Evolutionary conservation across 2,329 filamentous ascomycete genomes (phyloP).

Genomic region (Trichoderma brevicompactum): DNA sequence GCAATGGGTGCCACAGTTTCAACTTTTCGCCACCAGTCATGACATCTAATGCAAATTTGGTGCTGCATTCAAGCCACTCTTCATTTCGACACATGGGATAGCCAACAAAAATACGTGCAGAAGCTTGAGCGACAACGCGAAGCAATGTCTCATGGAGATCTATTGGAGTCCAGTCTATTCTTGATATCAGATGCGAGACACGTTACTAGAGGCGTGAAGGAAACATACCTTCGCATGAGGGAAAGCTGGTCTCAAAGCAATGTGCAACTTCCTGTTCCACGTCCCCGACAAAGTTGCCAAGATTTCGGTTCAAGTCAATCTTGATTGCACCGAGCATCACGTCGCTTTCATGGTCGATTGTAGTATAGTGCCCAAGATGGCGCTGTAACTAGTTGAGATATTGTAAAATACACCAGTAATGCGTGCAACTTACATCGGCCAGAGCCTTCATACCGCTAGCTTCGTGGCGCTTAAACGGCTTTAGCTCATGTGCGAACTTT

Average conservation of each 20-base stretch:
- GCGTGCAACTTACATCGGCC: not conserved
- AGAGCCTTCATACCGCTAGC: constrained; percentile 6
- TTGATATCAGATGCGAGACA: not conserved
- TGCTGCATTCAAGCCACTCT: constrained; percentile 57
- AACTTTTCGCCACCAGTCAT: constrained; percentile 47
- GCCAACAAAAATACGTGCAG: constrained; percentile 54
- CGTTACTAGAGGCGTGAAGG: too few relatives aligned
- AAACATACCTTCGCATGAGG: constrained; percentile 1
- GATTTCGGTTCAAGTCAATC: constrained; percentile 12
- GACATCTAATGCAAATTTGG: constrained; percentile 55
- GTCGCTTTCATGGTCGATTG: constrained; percentile 13
- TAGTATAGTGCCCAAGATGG: constrained; percentile 2
- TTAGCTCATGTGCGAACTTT: not conserved
- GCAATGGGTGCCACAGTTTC: constrained; percentile 4
- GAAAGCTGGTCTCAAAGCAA: not conserved
- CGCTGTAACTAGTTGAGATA: not conserved
- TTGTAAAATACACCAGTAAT: too few relatives aligned
- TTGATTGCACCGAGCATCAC: constrained; percentile 16
- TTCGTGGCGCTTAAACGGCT: constrained; percentile 5
- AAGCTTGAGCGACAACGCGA: constrained; percentile 5
- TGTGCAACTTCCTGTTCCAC: constrained; percentile 1
- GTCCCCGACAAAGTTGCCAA: not conserved
- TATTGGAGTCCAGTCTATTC: constrained; percentile 14
- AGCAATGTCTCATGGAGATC: constrained; percentile 8
- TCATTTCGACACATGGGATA: constrained; percentile 55